These are phyloP conservation scores for Exophiala xenobiotica DNA, from an alignment of 2,329 filamentous ascomycete species.

Conservation along the genomic window DNA sequence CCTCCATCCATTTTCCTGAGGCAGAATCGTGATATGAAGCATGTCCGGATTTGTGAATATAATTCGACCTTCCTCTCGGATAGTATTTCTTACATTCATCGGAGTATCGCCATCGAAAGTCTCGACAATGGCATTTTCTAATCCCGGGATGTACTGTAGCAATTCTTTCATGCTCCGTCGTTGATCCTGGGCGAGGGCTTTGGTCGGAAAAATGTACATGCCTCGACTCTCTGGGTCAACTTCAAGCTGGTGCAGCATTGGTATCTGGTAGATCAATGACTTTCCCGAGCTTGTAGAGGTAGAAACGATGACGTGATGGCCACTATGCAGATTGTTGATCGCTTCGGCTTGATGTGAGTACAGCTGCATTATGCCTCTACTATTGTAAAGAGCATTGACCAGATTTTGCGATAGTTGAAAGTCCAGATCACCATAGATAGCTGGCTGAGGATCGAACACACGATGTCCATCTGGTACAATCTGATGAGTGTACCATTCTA, in stretches of 20 bases:
- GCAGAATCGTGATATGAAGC: slow-evolving; percentile 90
- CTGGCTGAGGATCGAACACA: slow-evolving; percentile 80
- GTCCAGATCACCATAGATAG: slow-evolving; percentile 77
- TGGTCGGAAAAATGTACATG: slow-evolving; percentile 98
- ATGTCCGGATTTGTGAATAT: slow-evolving; percentile 99
- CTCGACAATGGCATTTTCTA: slow-evolving; percentile 77
- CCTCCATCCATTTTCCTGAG: slow-evolving; percentile 87
- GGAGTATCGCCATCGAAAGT: slow-evolving; percentile 96
- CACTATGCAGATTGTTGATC: slow-evolving; percentile 80
- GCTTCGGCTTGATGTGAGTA: slow-evolving; percentile 93
- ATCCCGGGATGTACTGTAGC: slow-evolving; percentile 72
- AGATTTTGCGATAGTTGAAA: slow-evolving; percentile 86
- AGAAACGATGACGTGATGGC: slow-evolving; percentile 83
- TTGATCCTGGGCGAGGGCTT: slow-evolving; percentile 94
- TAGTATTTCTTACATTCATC: slow-evolving; percentile 71
- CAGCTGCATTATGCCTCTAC: slow-evolving; percentile 77
- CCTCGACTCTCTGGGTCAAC: slow-evolving; percentile 73
- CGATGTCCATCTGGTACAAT: slow-evolving; percentile 91
- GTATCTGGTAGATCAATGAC: slow-evolving; percentile 95
- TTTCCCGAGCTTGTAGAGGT: slow-evolving; percentile 97
- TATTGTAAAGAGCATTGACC: slow-evolving; percentile 95
- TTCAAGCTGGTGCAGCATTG: slow-evolving; percentile 84
- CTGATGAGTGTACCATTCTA: slow-evolving; percentile 86
- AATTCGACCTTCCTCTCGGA: slow-evolving; percentile 84
- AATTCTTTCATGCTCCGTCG: slow-evolving; percentile 83